These are phyloP conservation scores for Syncephalis fuscata DNA, from an alignment of 371 early-diverging fungal genomes.

Conservation along the genomic window DNA sequence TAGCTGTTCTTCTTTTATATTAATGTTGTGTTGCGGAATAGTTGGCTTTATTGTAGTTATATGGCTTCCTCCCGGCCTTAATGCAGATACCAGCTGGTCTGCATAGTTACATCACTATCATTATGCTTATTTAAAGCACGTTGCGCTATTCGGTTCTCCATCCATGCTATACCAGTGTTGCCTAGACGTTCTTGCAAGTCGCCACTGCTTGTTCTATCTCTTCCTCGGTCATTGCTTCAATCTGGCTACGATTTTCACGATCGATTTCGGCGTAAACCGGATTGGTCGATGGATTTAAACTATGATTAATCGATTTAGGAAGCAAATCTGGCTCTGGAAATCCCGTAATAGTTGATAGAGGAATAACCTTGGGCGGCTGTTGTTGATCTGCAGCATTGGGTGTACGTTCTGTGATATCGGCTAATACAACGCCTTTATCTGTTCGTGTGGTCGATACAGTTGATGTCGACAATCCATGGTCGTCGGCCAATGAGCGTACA, in stretches of 20 bases:
- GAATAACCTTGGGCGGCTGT: conserved; percentile 4
- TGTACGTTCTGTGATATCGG: neutral
- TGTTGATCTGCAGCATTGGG: conserved; percentile 1
- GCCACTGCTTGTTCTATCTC: conserved; percentile 36
- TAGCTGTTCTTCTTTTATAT: no score
- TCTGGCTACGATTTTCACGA: conserved; percentile 31
- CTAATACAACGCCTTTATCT: no score
- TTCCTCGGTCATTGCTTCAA: conserved; percentile 33
- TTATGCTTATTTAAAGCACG: conserved; percentile 8
- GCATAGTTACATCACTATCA: conserved; percentile 7
- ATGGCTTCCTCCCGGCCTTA: conserved; percentile 6
- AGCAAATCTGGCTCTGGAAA: conserved; percentile 6
- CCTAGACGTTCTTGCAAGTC: conserved; percentile 24
- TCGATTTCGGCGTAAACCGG: conserved; percentile 19
- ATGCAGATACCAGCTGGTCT: conserved; percentile 11
- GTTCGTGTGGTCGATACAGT: no score
- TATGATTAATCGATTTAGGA: conserved; percentile 7
- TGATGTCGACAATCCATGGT: conserved; percentile 1
- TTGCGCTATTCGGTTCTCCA: conserved; percentile 18
- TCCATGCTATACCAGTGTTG: conserved; percentile 30
- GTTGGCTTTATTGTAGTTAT: no score
- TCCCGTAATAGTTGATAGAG: conserved; percentile 10
- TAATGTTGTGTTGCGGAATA: no score
- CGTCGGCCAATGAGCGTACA: conserved; percentile 22
- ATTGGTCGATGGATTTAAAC: conserved; percentile 4